Base-by-base conservation (phyloP, 2,329 filamentous ascomycete genomes). In the Pochonia chlamydosporia region DNA sequence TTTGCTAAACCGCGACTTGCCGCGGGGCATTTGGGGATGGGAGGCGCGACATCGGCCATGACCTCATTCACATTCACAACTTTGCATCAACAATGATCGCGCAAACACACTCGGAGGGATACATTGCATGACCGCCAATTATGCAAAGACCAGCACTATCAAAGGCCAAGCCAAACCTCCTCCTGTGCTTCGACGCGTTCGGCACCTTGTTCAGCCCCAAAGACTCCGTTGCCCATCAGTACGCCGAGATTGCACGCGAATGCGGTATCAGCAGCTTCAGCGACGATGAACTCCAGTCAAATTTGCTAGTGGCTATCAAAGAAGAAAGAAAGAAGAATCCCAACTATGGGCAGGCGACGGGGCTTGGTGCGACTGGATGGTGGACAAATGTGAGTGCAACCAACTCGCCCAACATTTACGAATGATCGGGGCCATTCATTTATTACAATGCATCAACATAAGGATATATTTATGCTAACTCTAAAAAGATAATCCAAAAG, bases 171-270 rank as follows among this genome's bases (percentile, higher is more conserved):
- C 56, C 51, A 16, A 77, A 79, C 50, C 67, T 84, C 2, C 62
- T 84, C 1, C 60, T 84, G 2, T 80, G 78, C 50, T 78, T 85
- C 45, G 81, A 85, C 59, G 81, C 81, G 4, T 84, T 84, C 54
- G 79, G 77, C n/a, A 85, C 81, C 0, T 65, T 85, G 3, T 84
- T 82, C 61, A 65, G 61, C 10, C 79, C 80, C 0, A 72, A 66
- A 42, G 55, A 57, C 9, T 64, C 76, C 1, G 71, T 84, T 7
- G 65, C 69, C 5, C 59, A 66, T 44, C 76, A 82, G 54, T 85
- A 85, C 59, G 70, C 63, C 31, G 62, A 70, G 18, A 66, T 77
- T 3, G 81, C 79, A 1, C 59, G 69, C 16, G 61, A 68, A 44
- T 69, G 75, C 56, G 79, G 79, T 3, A 55, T 82, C 35, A 54